phyloP scores from a whole-genome alignment of 2,329 filamentous ascomycete species.

The Aspergillus phoenicis region DNA sequence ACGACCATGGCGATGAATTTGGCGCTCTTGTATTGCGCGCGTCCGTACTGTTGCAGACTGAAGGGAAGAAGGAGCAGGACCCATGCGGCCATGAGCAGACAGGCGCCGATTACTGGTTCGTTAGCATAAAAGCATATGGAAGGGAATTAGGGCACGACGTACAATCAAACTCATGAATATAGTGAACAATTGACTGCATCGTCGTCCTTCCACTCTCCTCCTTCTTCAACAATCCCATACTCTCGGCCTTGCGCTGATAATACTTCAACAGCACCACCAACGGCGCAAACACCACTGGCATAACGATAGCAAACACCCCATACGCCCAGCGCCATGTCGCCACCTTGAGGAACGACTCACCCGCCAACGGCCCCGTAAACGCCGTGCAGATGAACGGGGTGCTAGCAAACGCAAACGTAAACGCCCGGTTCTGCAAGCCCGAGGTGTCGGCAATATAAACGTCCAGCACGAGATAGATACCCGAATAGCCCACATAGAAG shows the following conservation, averaged over 20 bases:
- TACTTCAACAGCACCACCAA: conserved; percentile 58
- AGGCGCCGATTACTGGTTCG: conserved; percentile 25
- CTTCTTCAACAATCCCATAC: conserved; percentile 53
- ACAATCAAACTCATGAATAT: conserved; percentile 66
- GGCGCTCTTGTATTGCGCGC: conserved; percentile 45
- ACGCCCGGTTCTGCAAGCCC: conserved; percentile 61
- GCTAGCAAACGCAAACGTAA: conserved; percentile 61
- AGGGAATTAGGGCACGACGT: conserved; percentile 51
- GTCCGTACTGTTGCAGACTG: conserved; percentile 50
- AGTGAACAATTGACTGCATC: conserved; percentile 54
- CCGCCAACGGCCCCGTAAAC: conserved; percentile 57
- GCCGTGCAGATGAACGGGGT: conserved; percentile 66
- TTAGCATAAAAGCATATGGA: background rate
- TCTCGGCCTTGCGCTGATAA: conserved; percentile 62
- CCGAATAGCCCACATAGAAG: conserved; percentile 61
- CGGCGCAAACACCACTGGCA: conserved; percentile 59
- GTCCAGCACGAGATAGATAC: conserved; percentile 58
- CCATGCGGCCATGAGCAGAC: conserved; percentile 57
- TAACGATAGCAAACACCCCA: conserved; percentile 63
- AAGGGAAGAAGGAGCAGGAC: conserved; percentile 68
- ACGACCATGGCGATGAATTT: conserved; percentile 55
- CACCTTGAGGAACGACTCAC: conserved; percentile 51
- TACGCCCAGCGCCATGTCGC: conserved; percentile 66
- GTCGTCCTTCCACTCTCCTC: conserved; percentile 50
- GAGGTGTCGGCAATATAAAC: conserved; percentile 68